Evolutionary conservation across 495 filamentous ascomycete genomes (phyloP).

Genomic region (Penicillium arizonense): DNA sequence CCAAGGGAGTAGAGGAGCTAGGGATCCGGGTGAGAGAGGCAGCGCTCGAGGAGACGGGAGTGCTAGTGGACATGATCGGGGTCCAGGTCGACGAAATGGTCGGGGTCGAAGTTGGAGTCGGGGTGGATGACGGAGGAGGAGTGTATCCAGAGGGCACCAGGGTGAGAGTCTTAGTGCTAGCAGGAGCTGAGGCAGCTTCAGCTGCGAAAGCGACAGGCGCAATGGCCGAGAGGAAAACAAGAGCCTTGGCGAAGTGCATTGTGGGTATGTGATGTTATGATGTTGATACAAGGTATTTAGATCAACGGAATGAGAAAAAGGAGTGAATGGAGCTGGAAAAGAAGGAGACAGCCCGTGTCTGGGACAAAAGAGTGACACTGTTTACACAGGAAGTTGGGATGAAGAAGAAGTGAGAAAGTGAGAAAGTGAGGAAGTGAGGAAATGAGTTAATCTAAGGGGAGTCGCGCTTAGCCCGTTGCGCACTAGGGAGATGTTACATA

Average conservation of each 20-base stretch:
- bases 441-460: constrained; percentile 11
- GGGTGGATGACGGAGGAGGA: constrained; percentile 20
- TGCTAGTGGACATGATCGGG: constrained; percentile 13
- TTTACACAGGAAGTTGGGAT: constrained; percentile 20
- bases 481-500: constrained; percentile 16
- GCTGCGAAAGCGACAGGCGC: constrained; percentile 33
- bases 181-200: constrained; percentile 20
- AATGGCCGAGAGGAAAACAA: constrained; percentile 32
- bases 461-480: constrained; percentile 11
- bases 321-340: constrained; percentile 42
- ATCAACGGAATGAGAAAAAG: background rate
- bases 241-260: constrained; percentile 40
- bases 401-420: constrained; percentile 9
- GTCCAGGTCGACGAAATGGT: constrained; percentile 17
- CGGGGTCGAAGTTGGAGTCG: constrained; percentile 22
- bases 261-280: constrained; percentile 2
- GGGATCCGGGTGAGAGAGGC: constrained; percentile 15
- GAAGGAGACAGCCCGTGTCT: constrained; percentile 39
- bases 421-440: constrained; percentile 12
- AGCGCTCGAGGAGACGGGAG: constrained; percentile 17
- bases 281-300: too few relatives aligned
- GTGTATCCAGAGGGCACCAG: constrained; percentile 32
- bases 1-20: constrained; percentile 17
- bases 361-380: constrained; percentile 29
- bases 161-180: constrained; percentile 30